A percentile compares a stretch with the other conserved stretches of the same genome.
Evolutionary conservation across 2,329 filamentous ascomycete species (phyloP).

Genomic region (Pestalotiopsis fici): DNA sequence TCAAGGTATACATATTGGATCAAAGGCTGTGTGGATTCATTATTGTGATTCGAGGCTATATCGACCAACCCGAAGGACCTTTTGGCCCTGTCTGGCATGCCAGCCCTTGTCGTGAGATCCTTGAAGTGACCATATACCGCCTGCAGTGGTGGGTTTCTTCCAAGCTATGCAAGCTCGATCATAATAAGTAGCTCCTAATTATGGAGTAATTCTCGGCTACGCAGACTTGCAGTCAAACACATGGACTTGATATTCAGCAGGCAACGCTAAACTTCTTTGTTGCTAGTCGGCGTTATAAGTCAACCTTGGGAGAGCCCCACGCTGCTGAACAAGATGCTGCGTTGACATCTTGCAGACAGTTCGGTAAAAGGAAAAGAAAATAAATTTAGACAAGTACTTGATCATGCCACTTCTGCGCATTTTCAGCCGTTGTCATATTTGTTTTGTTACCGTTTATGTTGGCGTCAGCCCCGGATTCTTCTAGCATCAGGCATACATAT

Average conservation of each 20-base stretch:
- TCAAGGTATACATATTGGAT: too few relatives aligned
- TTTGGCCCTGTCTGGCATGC: background rate
- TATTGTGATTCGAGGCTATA: background rate
- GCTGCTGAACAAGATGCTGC: background rate
- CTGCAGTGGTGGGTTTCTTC: background rate
- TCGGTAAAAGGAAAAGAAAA: background rate
- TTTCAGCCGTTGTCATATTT: background rate
- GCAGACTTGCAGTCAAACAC: background rate
- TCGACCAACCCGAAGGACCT: background rate
- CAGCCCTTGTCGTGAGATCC: background rate
- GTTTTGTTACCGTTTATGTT: background rate
- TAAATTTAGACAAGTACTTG: background rate
- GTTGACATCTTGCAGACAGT: background rate
- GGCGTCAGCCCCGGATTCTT: background rate
- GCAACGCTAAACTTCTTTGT: background rate
- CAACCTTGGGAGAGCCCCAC: background rate
- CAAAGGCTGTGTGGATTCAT: too few relatives aligned
- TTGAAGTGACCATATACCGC: background rate
- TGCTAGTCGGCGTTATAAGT: background rate
- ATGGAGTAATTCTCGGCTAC: background rate
- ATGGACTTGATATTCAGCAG: background rate
- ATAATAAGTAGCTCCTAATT: background rate
- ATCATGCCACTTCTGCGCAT: background rate
- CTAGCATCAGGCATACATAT: background rate
- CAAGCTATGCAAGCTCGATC: background rate